Percentiles rank a stretch among this genome's conserved stretches.
phyloP scores from a whole-genome alignment of 2,329 filamentous ascomycete genomes.

The Phaeomoniella chlamydospora region DNA sequence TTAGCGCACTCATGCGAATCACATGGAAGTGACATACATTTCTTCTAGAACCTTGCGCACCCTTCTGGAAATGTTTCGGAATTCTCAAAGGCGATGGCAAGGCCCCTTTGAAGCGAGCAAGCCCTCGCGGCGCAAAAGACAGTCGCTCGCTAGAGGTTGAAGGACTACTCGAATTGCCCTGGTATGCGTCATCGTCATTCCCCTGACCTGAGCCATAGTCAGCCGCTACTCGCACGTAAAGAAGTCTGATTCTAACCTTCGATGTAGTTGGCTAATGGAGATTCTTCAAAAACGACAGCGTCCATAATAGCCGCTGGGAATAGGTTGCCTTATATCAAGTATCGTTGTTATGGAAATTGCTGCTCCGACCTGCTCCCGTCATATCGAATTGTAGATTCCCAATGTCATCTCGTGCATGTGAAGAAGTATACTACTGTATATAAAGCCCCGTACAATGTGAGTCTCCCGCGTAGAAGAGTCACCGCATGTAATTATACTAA shows the following conservation, averaged over 20 bases:
- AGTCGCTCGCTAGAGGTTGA: conserved; percentile 15
- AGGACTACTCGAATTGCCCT: conserved; percentile 10
- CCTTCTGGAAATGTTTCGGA: conserved; percentile 14
- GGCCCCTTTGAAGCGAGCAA: conserved; percentile 32
- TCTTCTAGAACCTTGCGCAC: conserved; percentile 27
- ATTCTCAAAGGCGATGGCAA: conserved; percentile 32
- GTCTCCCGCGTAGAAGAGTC: too few species aligned
- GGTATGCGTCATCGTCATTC: conserved; percentile 23
- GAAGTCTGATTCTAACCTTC: conserved; percentile 46
- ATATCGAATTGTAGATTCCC: too few species aligned
- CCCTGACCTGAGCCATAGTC: conserved; percentile 24
- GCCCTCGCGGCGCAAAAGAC: conserved; percentile 34
- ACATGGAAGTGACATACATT: conserved; percentile 26
- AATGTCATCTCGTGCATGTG: too few species aligned
- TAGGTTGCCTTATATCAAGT: too few species aligned
- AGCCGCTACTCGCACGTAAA: conserved; percentile 3
- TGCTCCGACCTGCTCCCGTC: too few species aligned
- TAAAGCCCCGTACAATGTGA: too few species aligned
- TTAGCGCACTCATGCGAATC: conserved; percentile 7
- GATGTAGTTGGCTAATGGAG: conserved; percentile 77
- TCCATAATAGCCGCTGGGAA: conserved; percentile 50
- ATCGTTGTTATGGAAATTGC: too few species aligned
- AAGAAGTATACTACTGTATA: too few species aligned
- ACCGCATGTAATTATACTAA: too few species aligned
- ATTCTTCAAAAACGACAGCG: conserved; percentile 71